Conservation (phyloP, 2,329 filamentous ascomycete species). For the Didymella exigua region DNA sequence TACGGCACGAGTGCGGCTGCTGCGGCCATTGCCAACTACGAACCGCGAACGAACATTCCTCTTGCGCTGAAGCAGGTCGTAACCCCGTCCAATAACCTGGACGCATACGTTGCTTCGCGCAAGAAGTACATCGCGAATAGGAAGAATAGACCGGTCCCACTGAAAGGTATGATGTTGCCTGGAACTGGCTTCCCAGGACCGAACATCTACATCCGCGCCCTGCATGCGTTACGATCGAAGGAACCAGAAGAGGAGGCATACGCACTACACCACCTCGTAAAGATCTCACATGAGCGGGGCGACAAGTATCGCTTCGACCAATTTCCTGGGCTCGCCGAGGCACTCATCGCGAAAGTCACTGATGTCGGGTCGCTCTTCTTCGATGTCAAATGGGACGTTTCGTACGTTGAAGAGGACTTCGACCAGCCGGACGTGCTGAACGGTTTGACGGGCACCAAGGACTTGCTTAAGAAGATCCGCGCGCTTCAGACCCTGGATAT, state of each 20-base stretch:
- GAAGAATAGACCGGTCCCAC: constrained; percentile 47
- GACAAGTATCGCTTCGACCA: constrained; percentile 96
- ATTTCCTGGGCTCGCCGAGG: constrained; percentile 86
- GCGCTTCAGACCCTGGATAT: constrained; percentile 63
- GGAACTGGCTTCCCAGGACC: constrained; percentile 74
- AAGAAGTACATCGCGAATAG: constrained; percentile 57
- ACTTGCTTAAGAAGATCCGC: constrained; percentile 74
- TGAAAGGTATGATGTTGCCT: constrained; percentile 63
- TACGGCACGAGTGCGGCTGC: constrained; percentile 52
- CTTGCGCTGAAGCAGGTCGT: constrained; percentile 74
- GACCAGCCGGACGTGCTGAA: constrained; percentile 62
- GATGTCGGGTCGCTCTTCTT: constrained; percentile 81
- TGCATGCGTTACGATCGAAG: constrained; percentile 80
- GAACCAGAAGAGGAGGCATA: constrained; percentile 87
- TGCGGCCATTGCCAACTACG: constrained; percentile 69
- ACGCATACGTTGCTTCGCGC: constrained; percentile 66
- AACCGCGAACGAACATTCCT: constrained; percentile 67
- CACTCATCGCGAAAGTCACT: constrained; percentile 82
- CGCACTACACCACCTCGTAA: constrained; percentile 89
- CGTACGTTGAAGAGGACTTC: constrained; percentile 64
- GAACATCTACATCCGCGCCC: constrained; percentile 88
- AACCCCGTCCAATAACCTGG: constrained; percentile 75
- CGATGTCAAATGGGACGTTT: constrained; percentile 79
- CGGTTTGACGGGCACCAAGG: constrained; percentile 68
- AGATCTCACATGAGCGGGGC: constrained; percentile 91